These are phyloP conservation scores for Geotrichum klebahnii DNA, from an alignment of 1,139 yeast genomes.

Conservation along the genomic window DNA sequence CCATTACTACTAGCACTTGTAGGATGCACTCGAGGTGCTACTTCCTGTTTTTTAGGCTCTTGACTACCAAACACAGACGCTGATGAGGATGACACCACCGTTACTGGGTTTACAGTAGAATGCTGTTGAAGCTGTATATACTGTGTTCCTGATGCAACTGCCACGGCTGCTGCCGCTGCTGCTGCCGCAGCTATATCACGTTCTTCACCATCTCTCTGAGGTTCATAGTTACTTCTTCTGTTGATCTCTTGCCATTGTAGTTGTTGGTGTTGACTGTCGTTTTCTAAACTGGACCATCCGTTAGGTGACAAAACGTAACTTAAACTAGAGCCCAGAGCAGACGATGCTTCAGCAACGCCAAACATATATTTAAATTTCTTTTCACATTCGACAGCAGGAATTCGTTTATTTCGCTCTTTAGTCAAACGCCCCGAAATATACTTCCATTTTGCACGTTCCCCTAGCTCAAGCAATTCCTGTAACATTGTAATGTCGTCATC, in stretches of 20 bases:
- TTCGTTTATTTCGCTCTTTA: slow-evolving; percentile 34
- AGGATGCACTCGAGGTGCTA: no score
- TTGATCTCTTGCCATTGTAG: not conserved
- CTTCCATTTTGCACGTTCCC: slow-evolving; percentile 45
- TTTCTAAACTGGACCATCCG: slow-evolving; percentile 39
- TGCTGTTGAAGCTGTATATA: no score
- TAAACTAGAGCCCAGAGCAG: slow-evolving; percentile 40
- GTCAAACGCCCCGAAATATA: slow-evolving; percentile 39
- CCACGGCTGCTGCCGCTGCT: no score
- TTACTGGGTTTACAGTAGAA: no score
- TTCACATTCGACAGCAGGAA: slow-evolving; percentile 42
- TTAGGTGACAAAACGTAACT: slow-evolving; percentile 41
- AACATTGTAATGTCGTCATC: slow-evolving; percentile 39
- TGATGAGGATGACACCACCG: no score
- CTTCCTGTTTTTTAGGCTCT: no score
- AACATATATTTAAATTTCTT: slow-evolving; percentile 44
- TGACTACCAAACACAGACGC: no score
- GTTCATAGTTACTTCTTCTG: no score
- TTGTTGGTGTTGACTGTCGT: not conserved
- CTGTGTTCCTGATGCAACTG: no score
- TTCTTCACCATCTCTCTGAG: no score
- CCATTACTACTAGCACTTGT: no score
- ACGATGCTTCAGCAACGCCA: slow-evolving; percentile 42
- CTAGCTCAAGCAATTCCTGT: slow-evolving; percentile 38
- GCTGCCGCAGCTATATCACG: no score